These are phyloP conservation scores for Allantophomopsis cytisporea DNA, from an alignment of 2,329 filamentous ascomycete species.

Conservation along the genomic window DNA sequence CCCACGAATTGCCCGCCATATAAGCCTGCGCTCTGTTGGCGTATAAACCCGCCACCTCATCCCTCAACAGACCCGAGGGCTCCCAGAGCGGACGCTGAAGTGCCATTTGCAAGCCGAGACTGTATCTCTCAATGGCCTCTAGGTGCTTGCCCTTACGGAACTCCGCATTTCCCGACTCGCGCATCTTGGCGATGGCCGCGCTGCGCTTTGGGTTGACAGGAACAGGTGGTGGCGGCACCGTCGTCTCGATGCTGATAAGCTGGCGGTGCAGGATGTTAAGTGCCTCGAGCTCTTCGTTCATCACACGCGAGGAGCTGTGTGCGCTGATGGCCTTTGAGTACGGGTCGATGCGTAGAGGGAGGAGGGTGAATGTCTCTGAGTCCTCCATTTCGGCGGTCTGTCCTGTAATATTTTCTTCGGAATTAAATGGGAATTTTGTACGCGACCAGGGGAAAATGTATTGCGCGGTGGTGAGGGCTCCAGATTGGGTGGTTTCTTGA, in stretches of 20 bases:
- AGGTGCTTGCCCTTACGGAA: constrained; percentile 65
- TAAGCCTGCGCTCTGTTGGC: constrained; percentile 83
- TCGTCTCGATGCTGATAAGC: constrained; percentile 50
- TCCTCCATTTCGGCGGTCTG: constrained; percentile 32
- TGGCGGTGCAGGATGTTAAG: constrained; percentile 71
- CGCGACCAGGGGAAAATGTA: neutral
- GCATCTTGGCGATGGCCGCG: constrained; percentile 79
- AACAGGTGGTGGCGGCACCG: constrained; percentile 70
- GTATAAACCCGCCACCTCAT: constrained; percentile 70
- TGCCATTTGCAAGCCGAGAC: constrained; percentile 83
- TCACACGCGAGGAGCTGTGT: constrained; percentile 28
- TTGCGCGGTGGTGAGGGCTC: neutral
- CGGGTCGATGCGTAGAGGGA: constrained; percentile 74
- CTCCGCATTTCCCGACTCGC: constrained; percentile 71
- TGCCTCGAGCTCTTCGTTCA: constrained; percentile 51
- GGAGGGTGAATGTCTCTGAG: constrained; percentile 63
- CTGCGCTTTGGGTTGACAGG: constrained; percentile 88
- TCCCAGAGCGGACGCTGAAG: constrained; percentile 76
- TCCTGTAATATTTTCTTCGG: neutral
- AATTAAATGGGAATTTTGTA: neutral
- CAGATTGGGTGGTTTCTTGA: neutral
- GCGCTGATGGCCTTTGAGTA: constrained; percentile 60
- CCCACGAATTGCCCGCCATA: constrained; percentile 72
- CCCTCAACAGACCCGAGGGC: constrained; percentile 66
- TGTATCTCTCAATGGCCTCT: constrained; percentile 73